Evolutionary conservation across 495 filamentous ascomycete species (phyloP).

Genomic region (Penicillium tannophilum): DNA sequence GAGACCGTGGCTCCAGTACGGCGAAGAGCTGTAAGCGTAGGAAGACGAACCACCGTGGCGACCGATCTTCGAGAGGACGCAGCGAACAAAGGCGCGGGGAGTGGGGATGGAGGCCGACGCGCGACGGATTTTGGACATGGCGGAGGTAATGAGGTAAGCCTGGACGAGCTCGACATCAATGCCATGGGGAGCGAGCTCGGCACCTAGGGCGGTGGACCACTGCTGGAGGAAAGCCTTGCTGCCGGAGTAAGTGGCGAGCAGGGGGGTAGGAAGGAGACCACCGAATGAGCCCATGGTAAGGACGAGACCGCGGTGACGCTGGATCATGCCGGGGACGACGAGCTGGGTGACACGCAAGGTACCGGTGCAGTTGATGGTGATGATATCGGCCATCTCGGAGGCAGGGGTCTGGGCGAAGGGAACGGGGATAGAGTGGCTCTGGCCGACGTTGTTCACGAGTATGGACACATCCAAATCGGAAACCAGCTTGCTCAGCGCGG

Average conservation of each 20-base stretch:
- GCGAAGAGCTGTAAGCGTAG: slow-evolving; percentile 80
- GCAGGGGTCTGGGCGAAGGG: slow-evolving; percentile 78
- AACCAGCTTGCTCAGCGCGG: slow-evolving; percentile 64
- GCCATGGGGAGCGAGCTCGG: slow-evolving; percentile 77
- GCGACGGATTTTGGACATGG: slow-evolving; percentile 93
- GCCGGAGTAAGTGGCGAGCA: slow-evolving; percentile 95
- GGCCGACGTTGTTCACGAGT: slow-evolving; percentile 96
- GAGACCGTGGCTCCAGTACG: slow-evolving; percentile 87
- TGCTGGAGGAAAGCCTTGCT: slow-evolving; percentile 98
- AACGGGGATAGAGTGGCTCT: slow-evolving; percentile 88
- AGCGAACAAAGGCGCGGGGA: slow-evolving; percentile 77
- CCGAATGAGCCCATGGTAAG: slow-evolving; percentile 97
- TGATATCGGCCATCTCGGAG: slow-evolving; percentile 81
- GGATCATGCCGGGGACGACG: slow-evolving; percentile 79
- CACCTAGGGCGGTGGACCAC: slow-evolving; percentile 85
- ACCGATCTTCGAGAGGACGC: slow-evolving; percentile 80
- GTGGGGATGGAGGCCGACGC: slow-evolving; percentile 76
- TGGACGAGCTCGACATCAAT: slow-evolving; percentile 86
- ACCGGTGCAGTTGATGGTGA: slow-evolving; percentile 89
- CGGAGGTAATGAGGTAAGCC: slow-evolving; percentile 87
- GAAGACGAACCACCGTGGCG: slow-evolving; percentile 71
- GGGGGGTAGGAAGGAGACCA: slow-evolving; percentile 85
- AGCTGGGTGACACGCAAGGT: slow-evolving; percentile 86
- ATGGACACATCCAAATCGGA: slow-evolving; percentile 78
- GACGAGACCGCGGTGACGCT: slow-evolving; percentile 82